Percentiles rank a stretch among this genome's conserved stretches.
phyloP scores from a whole-genome alignment of 768 basidiomycete species.

The Boletus tomentosulus region DNA sequence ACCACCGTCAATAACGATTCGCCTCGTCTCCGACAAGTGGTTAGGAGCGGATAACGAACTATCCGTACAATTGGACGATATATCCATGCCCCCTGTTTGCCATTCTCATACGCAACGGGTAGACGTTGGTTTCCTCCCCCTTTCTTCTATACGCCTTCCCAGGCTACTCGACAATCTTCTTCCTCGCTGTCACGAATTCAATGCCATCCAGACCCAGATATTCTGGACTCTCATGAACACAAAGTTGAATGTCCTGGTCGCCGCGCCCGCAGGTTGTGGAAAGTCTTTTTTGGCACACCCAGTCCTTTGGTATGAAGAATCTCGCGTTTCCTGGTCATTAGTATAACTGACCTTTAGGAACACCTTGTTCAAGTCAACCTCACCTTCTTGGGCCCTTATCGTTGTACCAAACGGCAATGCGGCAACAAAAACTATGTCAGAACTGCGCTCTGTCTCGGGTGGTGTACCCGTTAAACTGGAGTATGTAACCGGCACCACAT shows the following conservation, averaged over 20 bases:
- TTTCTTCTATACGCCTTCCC: conserved; percentile 45
- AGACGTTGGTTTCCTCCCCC: conserved; percentile 70
- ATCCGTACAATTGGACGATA: conserved; percentile 53
- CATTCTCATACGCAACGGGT: conserved; percentile 58
- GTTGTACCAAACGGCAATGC: conserved; percentile 56
- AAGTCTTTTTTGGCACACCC: conserved; percentile 74
- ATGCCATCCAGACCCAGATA: conserved; percentile 83
- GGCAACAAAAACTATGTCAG: conserved; percentile 52
- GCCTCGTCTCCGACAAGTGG: conserved; percentile 89
- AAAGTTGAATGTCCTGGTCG: conserved; percentile 61
- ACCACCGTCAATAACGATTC: conserved; percentile 66
- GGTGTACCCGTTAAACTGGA: conserved; percentile 39
- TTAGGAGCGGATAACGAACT: conserved; percentile 82
- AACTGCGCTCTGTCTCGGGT: conserved; percentile 42
- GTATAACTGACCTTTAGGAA: conserved; percentile 43
- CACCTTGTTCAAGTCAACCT: conserved; percentile 40
- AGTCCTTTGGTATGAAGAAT: conserved; percentile 59
- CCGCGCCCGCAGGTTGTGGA: conserved; percentile 76
- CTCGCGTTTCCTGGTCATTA: background rate
- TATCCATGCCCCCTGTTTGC: conserved; percentile 71
- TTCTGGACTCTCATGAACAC: conserved; percentile 81
- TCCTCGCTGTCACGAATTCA: conserved; percentile 53
- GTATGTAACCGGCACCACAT: conserved; percentile 21
- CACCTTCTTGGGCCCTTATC: conserved; percentile 55
- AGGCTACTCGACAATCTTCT: conserved; percentile 44